Conservation (phyloP, 768 basidiomycete species). For the Fomitopsis serialis region DNA sequence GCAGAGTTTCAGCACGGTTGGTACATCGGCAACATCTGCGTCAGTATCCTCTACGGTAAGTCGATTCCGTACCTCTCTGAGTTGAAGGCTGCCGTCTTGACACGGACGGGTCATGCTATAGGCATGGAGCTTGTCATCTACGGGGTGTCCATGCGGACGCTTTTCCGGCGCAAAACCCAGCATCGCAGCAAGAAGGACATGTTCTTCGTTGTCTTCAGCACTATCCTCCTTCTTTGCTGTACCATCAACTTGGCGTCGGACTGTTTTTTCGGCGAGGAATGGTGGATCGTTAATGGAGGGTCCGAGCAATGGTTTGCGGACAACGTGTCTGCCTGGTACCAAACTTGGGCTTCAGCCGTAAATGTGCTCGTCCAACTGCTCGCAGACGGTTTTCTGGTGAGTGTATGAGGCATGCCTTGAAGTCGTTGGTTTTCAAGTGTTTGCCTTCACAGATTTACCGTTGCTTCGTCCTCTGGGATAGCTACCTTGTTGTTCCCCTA, state of each 20-base stretch:
- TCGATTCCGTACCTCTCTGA: not conserved
- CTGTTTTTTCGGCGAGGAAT: conserved; percentile 27
- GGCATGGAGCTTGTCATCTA: conserved; percentile 24
- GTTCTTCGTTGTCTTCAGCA: conserved; percentile 15
- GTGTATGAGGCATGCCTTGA: not conserved
- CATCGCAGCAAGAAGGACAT: not conserved
- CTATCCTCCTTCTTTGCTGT: conserved; percentile 24
- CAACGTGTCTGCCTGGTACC: conserved; percentile 24
- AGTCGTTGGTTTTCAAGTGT: not conserved
- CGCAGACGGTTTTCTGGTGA: conserved; percentile 35
- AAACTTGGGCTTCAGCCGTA: conserved; percentile 22
- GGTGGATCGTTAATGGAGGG: conserved; percentile 36
- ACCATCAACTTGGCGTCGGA: conserved; percentile 27
- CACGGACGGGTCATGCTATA: conserved; percentile 3
- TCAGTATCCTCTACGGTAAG: conserved; percentile 24
- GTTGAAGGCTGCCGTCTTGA: too few species aligned
- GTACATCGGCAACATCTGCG: conserved; percentile 25
- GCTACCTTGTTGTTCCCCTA: not conserved
- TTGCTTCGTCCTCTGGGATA: conserved; percentile 11
- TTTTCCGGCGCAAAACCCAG: conserved; percentile 5
- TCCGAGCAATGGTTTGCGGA: conserved; percentile 26
- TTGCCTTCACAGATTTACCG: conserved; percentile 4
- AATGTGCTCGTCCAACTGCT: conserved; percentile 26
- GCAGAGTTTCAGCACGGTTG: conserved; percentile 17
- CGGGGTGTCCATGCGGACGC: conserved; percentile 16